phyloP scores from a whole-genome alignment of 2,329 filamentous ascomycete genomes.

The Aureobasidium leucospermi region DNA sequence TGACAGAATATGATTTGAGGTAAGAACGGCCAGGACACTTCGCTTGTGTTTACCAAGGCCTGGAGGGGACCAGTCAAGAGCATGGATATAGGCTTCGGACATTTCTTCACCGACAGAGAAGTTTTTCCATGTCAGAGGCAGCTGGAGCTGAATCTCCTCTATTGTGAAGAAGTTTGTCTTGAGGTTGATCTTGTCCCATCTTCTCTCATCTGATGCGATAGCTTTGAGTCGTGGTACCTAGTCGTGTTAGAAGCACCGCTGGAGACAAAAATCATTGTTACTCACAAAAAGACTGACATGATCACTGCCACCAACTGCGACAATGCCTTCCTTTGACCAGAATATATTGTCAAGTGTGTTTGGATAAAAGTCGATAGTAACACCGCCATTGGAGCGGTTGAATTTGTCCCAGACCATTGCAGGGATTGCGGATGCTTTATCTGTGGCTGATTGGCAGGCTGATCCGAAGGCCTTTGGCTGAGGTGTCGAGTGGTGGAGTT shows the following conservation, averaged over 20 bases:
- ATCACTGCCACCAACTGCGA: conserved; percentile 51
- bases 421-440: no score
- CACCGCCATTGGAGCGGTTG: conserved; percentile 4
- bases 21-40: conserved; percentile 49
- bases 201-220: conserved; percentile 22
- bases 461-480: not conserved
- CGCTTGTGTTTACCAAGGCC: conserved; percentile 48
- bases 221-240: conserved; percentile 22
- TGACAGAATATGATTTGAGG: conserved; percentile 49
- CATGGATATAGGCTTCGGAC: conserved; percentile 43
- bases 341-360: conserved; percentile 46
- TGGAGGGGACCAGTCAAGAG: conserved; percentile 49
- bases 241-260: not conserved
- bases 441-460: no score
- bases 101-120: conserved; percentile 55
- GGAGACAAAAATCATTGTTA: conserved; percentile 21
- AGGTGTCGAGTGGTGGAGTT: not conserved
- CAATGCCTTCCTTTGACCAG: conserved; percentile 52
- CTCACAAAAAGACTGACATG: conserved; percentile 45
- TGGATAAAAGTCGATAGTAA: conserved; percentile 36
- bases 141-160: conserved; percentile 39
- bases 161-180: conserved; percentile 46
- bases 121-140: conserved; percentile 38
- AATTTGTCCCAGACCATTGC: conserved; percentile 8
- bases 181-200: conserved; percentile 34